Evolutionary conservation across 805 yeast species (phyloP).

Genomic region (Starmerella apicola): DNA sequence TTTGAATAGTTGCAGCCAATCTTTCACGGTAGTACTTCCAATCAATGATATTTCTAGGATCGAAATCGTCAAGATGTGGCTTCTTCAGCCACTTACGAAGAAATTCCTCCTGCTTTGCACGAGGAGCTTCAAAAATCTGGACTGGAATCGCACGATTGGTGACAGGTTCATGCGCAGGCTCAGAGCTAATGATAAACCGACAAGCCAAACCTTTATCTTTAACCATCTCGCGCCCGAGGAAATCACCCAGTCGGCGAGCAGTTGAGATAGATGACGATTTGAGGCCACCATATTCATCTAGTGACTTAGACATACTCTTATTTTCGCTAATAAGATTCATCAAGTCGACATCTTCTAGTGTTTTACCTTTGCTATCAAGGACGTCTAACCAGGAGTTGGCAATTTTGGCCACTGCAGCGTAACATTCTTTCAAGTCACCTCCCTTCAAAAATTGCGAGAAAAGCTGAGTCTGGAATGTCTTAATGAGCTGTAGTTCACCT

Average conservation of each 20-base stretch:
- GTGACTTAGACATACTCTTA: conserved; percentile 83
- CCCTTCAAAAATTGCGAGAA: conserved; percentile 89
- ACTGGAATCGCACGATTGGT: conserved; percentile 96
- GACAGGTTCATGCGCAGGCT: conserved; percentile 76
- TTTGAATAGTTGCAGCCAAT: conserved; percentile 82
- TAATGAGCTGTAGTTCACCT: conserved; percentile 87
- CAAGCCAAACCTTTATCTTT: conserved; percentile 94
- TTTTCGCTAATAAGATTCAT: conserved; percentile 93
- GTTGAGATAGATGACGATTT: conserved; percentile 94
- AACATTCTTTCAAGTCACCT: conserved; percentile 61
- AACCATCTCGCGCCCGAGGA: conserved; percentile 90
- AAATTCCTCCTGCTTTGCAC: conserved; percentile 53
- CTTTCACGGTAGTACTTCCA: conserved; percentile 91
- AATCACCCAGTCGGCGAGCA: conserved; percentile 84
- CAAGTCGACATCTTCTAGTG: conserved; percentile 85
- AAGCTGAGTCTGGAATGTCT: conserved; percentile 88
- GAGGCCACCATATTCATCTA: conserved; percentile 78
- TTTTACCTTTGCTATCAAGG: conserved; percentile 70
- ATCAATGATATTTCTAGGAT: conserved; percentile 78
- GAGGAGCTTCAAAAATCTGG: conserved; percentile 81
- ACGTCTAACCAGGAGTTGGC: conserved; percentile 96
- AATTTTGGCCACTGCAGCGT: conserved; percentile 76
- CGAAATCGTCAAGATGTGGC: conserved; percentile 61
- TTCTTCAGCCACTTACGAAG: conserved; percentile 81
- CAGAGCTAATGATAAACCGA: conserved; percentile 76